Conservation (phyloP, 306 rosid genomes). For the Ormosia emarginata region DNA sequence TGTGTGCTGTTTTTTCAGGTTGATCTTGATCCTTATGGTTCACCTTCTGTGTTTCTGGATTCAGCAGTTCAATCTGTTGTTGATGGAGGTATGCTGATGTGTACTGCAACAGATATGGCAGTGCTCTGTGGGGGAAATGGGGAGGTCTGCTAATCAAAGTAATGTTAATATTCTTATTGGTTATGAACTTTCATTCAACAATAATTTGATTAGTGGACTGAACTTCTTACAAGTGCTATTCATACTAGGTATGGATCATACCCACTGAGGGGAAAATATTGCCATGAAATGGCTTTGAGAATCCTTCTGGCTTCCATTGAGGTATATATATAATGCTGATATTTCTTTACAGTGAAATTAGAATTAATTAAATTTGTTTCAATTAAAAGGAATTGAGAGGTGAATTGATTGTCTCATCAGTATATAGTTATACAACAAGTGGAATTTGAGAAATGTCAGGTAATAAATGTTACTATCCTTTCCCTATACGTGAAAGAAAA, state of each 20-base stretch:
- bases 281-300: constrained; percentile 99
- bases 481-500: background rate
- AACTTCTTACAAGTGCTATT: constrained; percentile 27
- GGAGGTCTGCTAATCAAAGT: constrained; percentile 99
- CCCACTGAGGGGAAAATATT: constrained; percentile 88
- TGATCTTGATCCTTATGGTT: constrained; percentile 98
- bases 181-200: background rate
- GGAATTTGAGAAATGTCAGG: background rate
- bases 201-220: constrained; percentile 11
- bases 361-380: background rate
- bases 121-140: constrained; percentile 96
- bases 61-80: constrained; percentile 94
- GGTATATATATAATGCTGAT: constrained; percentile 37
- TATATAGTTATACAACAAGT: background rate
- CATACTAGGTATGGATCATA: constrained; percentile 81
- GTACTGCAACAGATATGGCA: constrained; percentile 99
- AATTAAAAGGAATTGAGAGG: background rate
- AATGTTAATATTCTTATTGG: constrained; percentile 35
- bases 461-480: background rate
- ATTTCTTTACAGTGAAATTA: background rate
- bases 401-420: background rate
- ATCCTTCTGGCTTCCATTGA: constrained; percentile 92
- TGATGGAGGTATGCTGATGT: constrained; percentile 98
- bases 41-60: constrained; percentile 94
- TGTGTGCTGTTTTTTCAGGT: constrained; percentile 57